Base-by-base conservation (phyloP, 139 green algal genomes). In the Limnomonas spitsbergensis region DNA sequence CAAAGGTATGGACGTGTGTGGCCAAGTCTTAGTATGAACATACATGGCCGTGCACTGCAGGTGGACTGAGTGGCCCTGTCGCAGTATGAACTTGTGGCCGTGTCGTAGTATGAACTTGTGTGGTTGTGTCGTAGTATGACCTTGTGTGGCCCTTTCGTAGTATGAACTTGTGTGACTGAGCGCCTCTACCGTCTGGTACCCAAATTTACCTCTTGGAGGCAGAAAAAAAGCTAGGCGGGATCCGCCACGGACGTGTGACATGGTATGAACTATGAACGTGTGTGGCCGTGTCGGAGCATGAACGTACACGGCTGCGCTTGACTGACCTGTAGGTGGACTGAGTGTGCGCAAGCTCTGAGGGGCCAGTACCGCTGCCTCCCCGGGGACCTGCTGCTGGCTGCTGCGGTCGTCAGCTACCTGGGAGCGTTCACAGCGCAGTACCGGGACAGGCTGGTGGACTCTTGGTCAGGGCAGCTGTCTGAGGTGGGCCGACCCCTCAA, bases 311-410 rank as follows among this genome's bases (percentile, higher is more conserved):
- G 47, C 20, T n/a, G n/a, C n/a, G 47, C 47, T 29, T 20, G 14
- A 14, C 47, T 61, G 47, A 61, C 47, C 68, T 74, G 3, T 32
- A 74, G 68, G 68, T 74, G 68, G 68, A 91, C 86, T 0, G 73
- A 81, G 29, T 81, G 68, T 2, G 91, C 90, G n/a, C 75, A 79
- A 0, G 9, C 71, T 9, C 84, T 93, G 73, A 75, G 76, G 0
- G 75, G n/a, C 3, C 40, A 84, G 76, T 82, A 86, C 47, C 56
- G 71, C 2, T 81, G 69, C 34, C 75, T 95, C 2, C 86, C 82
- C 6, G 91, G 91, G 1, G 91, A 95, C 80, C 88, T 91, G 80
- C 79, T 93, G 70, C 61, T 94, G 40, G 76, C 80, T 3, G 83
- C 87, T 1, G 87, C 82, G 0, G 74, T 84, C 38, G 86, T 95